Conservation (phyloP, 176 grass and related monocot species). For the Guadua angustifolia region DNA sequence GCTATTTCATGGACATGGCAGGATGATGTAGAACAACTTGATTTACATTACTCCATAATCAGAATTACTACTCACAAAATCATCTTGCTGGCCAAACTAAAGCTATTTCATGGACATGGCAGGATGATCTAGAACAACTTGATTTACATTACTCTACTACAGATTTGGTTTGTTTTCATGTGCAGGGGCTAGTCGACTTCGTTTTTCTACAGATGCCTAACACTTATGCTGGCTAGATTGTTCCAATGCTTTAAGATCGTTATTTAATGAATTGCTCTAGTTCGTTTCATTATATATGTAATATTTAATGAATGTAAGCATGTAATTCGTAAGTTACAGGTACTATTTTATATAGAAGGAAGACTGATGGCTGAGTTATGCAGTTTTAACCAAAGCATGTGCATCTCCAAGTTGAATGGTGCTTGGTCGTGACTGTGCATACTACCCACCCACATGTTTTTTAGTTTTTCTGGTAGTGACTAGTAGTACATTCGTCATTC, state of each 20-base stretch:
- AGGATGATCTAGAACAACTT: conserved; percentile 7
- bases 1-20: not conserved
- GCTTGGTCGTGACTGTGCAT: not conserved
- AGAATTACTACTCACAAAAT: not conserved
- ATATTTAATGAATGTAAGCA: not conserved
- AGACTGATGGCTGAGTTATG: not conserved
- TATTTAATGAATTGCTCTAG: not conserved
- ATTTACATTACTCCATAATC: not conserved
- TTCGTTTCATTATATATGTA: not conserved
- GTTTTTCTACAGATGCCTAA: not conserved
- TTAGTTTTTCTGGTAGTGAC: not conserved
- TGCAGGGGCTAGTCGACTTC: not conserved
- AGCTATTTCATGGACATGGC: not conserved
- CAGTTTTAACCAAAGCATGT: not conserved
- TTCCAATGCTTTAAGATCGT: not conserved
- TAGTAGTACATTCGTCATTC: not conserved
- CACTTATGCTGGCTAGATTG: conserved; percentile 3
- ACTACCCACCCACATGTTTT: not conserved
- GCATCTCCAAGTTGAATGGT: not conserved
- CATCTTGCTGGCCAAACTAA: not conserved
- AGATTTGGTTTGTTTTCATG: conserved; percentile 12
- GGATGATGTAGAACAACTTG: conserved; percentile 8
- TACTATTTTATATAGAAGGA: conserved; percentile 1
- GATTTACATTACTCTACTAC: not conserved
- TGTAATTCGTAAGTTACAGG: not conserved